Evolutionary conservation across 106 monocot species (phyloP), one percentile per base, ranked within the genome.

Genomic region (Chionographis japonica): DNA sequence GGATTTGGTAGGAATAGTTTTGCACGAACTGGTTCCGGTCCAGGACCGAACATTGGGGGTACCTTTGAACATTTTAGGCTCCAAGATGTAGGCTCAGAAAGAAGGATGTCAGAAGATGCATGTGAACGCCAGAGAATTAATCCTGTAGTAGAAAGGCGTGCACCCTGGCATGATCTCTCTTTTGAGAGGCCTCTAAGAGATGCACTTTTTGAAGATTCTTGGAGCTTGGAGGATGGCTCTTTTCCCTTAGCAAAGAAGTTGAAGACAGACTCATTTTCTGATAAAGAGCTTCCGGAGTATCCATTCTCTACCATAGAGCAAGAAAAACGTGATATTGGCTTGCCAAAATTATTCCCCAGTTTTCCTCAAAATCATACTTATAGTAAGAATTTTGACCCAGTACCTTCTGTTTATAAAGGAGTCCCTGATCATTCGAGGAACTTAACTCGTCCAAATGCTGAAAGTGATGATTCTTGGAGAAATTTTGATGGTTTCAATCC

Each of bases 281-380:
- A 92, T 65, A 83, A 74, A 20, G 97, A 97, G 66, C 83, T 97
- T 70, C 92, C 97, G 20, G 97, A 97, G 20, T 92, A 92, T 77
- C 86, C 89, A 62, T 97, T 89, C 74, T 72, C 82, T 65, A 81
- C 77, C 36, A 74, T 78, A 12, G 79, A 78, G 15, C 68, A 58
- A 68, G 88, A 74, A 64, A 79, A 77, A 55, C 56, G 14, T 67
- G 72, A 68, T 58, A 7, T 37, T 66, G 59, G 49, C 5, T 37
- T 40, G 15, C 74, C 54, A 19, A 88, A 75, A 56, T 64, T 63
- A 37, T 74, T 74, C 19, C 59, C 73, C 58, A 63, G 62, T 63
- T 49, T 84, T 40, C 56, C 86, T 54, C 81, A 86, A 49, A 60
- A 60, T 63, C 54, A 74, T 58, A 63, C 20, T 4, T 73, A 63